Evolutionary conservation across 2,329 filamentous ascomycete genomes (phyloP), one percentile per base, ranked within the genome.

Genomic region (Zasmidium angulare): DNA sequence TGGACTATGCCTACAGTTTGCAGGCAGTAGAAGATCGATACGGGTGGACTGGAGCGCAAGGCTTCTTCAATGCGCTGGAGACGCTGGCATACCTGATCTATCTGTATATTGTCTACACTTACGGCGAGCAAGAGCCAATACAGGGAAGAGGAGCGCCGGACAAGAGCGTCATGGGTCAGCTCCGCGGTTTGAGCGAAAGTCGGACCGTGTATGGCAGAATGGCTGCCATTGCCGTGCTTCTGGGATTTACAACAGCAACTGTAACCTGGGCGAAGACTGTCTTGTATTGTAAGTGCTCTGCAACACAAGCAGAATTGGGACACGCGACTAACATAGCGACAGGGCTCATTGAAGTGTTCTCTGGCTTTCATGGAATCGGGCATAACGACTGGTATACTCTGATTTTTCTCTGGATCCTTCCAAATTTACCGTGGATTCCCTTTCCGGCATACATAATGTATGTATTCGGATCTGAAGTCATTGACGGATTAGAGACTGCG

Each of bases 1-100:
- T 96, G 65, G 92, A 96, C 76, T 81, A 92, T 74, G 81, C 93
- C 29, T 96, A 96, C 77, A 91, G 91, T 46, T 88, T 83, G 79
- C 86, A 88, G 68, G 87, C 89, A 2, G 91, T 83, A 72, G 77
- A 89, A 61, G 80, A 80, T 17, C 74, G 81, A 21, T 86, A 87
- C 71, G 91, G 91, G 36, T 96, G 96, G 76, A 90, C 89, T 0
- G 84, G 82, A 46, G 90, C 91, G 40, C 91, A 96, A 80, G 83
- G 83, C 24, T 68, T 79, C 6, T 72, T 93, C 64, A 95, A 93
- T 70, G 74, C 84, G 6, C 66, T 90, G 55, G 90, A 95, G 80
- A 86, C 84, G 2, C 58, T 78, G 31, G 80, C 87, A 68, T 93
- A 93, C 71, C 74, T 77, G 56, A 79, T 77, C 75, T 93, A 86